Base-by-base conservation (phyloP, 2,329 filamentous ascomycete genomes). In the Ustilaginoidea virens region DNA sequence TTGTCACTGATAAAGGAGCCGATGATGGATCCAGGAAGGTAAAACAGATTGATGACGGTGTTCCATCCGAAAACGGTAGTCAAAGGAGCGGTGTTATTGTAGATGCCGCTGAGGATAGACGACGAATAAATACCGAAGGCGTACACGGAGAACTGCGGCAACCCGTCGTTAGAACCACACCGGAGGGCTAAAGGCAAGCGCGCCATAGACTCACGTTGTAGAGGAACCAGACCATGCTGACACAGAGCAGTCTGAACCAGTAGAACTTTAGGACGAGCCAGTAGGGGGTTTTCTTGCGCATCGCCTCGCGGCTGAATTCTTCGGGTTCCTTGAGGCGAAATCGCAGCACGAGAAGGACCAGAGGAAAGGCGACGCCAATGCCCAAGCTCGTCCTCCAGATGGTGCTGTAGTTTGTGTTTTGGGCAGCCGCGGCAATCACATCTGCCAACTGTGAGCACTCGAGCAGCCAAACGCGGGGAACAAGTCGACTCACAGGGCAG, bases 11-110 rank as follows among this genome's bases (percentile, higher is more conserved):
- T 57, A 32, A 80, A 80, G 1, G 80, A 78, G 13, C 86, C 86
- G 4, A 78, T 53, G 32, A 85, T 60, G 17, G 80, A 80, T 1
- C 86, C 86, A 0, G 83, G 85, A 27, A 92, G 66, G 52, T 92
- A 92, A 53, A 93, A 93, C 36, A 83, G 58, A 49, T 90, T 92
- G 58, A 92, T 72, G 22, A 93, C 66, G 0, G 79, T 83, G 47
- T 81, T 83, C 83, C 83, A 93, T 22, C 83, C 86, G 35, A 93
- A 86, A 9, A 73, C 58, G 36, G 78, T 79, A 45, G 81, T 86
- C 2, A 92, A 58, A 0, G 76, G 66, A 0, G 70, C 61, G 5
- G 48, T 41, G 0, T 60, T 45, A 9, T 69, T 67, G 24, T 77
- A 71, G 17, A 82, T 66, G 34, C 70, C 73, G 25, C 58, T 52